Evolutionary conservation across 106 monocot genomes (phyloP).

Genomic region (Allium sativum): DNA sequence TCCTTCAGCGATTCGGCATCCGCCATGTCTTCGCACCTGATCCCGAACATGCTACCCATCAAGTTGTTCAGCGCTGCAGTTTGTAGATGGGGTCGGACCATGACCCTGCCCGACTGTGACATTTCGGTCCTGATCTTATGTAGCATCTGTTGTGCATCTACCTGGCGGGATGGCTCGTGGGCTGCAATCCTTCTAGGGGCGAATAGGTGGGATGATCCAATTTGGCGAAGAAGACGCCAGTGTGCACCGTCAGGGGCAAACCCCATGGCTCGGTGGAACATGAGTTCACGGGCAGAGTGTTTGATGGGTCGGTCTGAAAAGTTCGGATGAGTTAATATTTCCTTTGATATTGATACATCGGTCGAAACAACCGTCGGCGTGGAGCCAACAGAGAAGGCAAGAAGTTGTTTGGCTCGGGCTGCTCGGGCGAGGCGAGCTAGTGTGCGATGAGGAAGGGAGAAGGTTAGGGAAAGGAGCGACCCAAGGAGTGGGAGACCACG

Average conservation of each 20-base stretch:
- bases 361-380: conserved; percentile 77
- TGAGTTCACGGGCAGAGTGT: conserved; percentile 67
- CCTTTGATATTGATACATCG: conserved; percentile 40
- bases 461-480: conserved; percentile 50
- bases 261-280: conserved; percentile 84
- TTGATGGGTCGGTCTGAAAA: conserved; percentile 82
- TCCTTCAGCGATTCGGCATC: conserved; percentile 18
- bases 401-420: conserved; percentile 15
- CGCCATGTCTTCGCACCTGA: conserved; percentile 15
- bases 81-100: conserved; percentile 58
- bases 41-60: conserved; percentile 80
- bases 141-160: conserved; percentile 44
- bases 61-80: conserved; percentile 71
- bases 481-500: conserved; percentile 77
- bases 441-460: conserved; percentile 44
- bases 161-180: conserved; percentile 48
- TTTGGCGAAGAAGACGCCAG: conserved; percentile 82
- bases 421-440: conserved; percentile 25
- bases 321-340: conserved; percentile 52
- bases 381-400: conserved; percentile 85
- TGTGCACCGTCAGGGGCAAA: conserved; percentile 80
- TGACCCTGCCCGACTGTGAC: conserved; percentile 17
- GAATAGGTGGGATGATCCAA: conserved; percentile 75
- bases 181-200: conserved; percentile 66
- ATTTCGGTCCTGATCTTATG: conserved; percentile 18